phyloP scores from a whole-genome alignment of 305 asterid genomes.

The Withania somnifera region DNA sequence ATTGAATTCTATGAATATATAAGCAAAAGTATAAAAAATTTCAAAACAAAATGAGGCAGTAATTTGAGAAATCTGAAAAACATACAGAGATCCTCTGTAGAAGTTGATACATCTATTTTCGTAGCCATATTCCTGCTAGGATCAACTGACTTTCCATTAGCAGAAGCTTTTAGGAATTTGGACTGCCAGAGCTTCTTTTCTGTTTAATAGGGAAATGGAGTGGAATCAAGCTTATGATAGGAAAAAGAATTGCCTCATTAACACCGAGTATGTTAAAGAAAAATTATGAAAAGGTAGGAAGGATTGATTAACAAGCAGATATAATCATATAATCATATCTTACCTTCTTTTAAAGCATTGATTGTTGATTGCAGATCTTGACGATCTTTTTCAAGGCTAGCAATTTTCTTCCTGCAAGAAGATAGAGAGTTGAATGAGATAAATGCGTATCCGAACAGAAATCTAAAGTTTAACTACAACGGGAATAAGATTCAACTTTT shows the following conservation, averaged over 20 bases:
- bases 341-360: slow-evolving; percentile 92
- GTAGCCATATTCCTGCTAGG: slow-evolving; percentile 30
- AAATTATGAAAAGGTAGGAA: not conserved
- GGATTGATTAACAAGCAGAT: not conserved
- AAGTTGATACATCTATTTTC: slow-evolving; percentile 62
- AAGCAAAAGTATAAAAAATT: not conserved
- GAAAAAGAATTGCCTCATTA: not conserved
- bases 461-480: not conserved
- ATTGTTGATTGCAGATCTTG: slow-evolving; percentile 84
- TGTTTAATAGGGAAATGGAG: slow-evolving; percentile 17
- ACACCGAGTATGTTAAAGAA: not conserved
- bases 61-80: not conserved
- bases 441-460: not conserved
- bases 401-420: slow-evolving; percentile 57
- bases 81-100: slow-evolving; percentile 91
- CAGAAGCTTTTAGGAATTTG: slow-evolving; percentile 66
- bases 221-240: not conserved
- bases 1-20: slow-evolving; percentile 8
- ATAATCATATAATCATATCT: not conserved
- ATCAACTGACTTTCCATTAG: slow-evolving; percentile 48
- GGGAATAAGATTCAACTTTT: not conserved
- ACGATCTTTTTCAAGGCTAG: slow-evolving; percentile 79
- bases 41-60: not conserved
- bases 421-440: slow-evolving; percentile 8
- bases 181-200: slow-evolving; percentile 86